Evolutionary conservation across 2,329 filamentous ascomycete genomes (phyloP), one percentile per base, ranked within the genome.

Genomic region (Colletotrichum lentis): DNA sequence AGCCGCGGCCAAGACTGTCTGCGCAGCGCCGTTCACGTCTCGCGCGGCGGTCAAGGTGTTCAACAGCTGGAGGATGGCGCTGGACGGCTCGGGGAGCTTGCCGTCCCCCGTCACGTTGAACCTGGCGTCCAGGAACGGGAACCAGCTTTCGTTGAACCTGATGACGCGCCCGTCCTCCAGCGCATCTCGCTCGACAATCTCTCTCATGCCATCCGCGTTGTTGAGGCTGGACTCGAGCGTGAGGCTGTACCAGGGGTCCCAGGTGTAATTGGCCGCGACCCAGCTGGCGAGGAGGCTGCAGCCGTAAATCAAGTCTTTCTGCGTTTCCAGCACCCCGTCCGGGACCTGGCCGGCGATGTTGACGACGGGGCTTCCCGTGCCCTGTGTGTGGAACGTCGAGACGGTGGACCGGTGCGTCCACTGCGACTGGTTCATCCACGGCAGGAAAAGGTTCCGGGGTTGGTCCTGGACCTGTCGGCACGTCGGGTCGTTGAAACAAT

Each of bases 241-340:
- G 4, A 2, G 49, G 27, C 49, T 53, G 18, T 20, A 4, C 49
- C 49, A 53, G 27, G 49, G 49, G 5, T 53, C 49, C 2, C 14
- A 37, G 8, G 27, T 53, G 49, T 53, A 53, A 11, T 20, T 53
- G 18, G 18, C 27, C 22, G 49, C 27, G 2, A 53, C 35, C 52
- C 52, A 55, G 20, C 20, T 55, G 20, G 52, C 52, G 12, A 41
- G 37, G 6, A 55, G 52, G 5, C 35, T 55, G 52, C 52, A 55
- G n/a, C 31, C 35, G 5, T 55, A 55, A 8, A 55, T 16, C 35
- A 27, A 24, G 37, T 24, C 12, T 4, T 18, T 18, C 7, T 7
- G 18, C n/a, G 3, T n/a, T 6, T 41, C 12, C 12, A 6, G 27
- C 27, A 31, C 39, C 12, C n/a, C n/a, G 12, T n/a, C 37, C n/a